Evolutionary conservation across 371 early-diverging fungal species (phyloP), one percentile per base, ranked within the genome.

Genomic region (Mucor velutinosus): DNA sequence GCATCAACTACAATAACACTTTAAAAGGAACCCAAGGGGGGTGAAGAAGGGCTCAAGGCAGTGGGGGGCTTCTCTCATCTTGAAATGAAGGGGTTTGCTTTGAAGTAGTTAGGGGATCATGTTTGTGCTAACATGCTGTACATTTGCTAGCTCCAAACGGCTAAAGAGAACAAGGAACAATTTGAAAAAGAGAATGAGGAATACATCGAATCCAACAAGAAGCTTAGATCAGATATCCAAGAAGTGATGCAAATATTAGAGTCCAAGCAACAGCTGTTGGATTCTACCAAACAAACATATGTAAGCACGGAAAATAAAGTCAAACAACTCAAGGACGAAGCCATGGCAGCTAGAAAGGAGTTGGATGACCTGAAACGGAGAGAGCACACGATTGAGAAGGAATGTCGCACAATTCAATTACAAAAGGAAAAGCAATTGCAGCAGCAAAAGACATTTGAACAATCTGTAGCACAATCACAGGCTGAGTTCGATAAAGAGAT

Each of bases 211-310:
- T 62, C 71, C n/a, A 82, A 82, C 55, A 74, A 74, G 37, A 60
- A 70, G 17, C 71, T 73, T 61, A 69, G 82, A 61, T 51, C 70
- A 3, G 77, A 82, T 32, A 79, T 82, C 25, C 77, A 79, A 56
- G 68, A 72, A 60, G 58, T 82, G 8, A 77, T 82, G 77, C 77
- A 79, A 63, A 56, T 74, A 6, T 57, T 82, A 14, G 78, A 77
- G 62, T 62, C 70, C 2, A 82, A 82, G 60, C 82, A 82, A 62
- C 72, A 76, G 37, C 49, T 74, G n/a, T 53, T 82, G 37, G 74
- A 79, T 33, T 49, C 64, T n/a, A 79, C 73, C 45, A 79, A 77
- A 33, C 65, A 70, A 57, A 33, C 70, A 2, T 79, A 76, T 5
- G 55, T 66, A 7, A 55, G 35, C 17, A 71, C 62, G 45, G 73